Evolutionary conservation across 371 early-diverging fungal species (phyloP).

Genomic region (Parasitella parasitica): DNA sequence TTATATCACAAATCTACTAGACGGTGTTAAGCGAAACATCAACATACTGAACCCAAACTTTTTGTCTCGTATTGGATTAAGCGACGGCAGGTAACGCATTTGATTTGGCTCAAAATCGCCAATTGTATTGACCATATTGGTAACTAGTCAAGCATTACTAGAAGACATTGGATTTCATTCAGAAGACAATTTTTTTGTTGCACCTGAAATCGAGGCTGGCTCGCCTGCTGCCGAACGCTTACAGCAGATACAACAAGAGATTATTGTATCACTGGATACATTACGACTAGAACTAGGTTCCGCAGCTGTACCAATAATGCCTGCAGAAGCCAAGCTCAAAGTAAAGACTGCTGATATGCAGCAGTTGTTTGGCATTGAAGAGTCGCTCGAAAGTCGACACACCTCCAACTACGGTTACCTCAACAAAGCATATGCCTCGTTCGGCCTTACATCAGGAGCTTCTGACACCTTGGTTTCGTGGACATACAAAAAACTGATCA

Average conservation of each 20-base stretch:
- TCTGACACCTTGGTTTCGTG: conserved; percentile 50
- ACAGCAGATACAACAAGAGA: conserved; percentile 24
- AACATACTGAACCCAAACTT: conserved; percentile 33
- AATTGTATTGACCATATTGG: not conserved
- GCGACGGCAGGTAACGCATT: conserved; percentile 33
- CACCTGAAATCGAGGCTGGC: conserved; percentile 29
- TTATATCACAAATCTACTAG: conserved; percentile 35
- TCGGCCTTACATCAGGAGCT: conserved; percentile 54
- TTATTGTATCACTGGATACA: conserved; percentile 19
- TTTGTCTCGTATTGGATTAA: conserved; percentile 32
- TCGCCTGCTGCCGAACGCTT: conserved; percentile 8
- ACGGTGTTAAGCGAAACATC: conserved; percentile 31
- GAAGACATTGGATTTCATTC: conserved; percentile 33
- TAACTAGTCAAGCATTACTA: conserved; percentile 37
- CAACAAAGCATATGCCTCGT: conserved; percentile 23
- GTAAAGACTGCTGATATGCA: conserved; percentile 17
- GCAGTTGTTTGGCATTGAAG: conserved; percentile 1
- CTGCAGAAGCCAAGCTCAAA: conserved; percentile 3
- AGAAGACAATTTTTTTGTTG: conserved; percentile 28
- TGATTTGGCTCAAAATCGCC: not conserved
- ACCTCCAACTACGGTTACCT: conserved; percentile 15
- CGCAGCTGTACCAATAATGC: conserved; percentile 8
- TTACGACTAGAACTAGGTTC: conserved; percentile 18
- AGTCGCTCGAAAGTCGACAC: conserved; percentile 17
- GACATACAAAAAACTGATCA: conserved; percentile 37